Evolutionary conservation across 331 rosid species (phyloP).

Genomic region (Telfairia occidentalis): DNA sequence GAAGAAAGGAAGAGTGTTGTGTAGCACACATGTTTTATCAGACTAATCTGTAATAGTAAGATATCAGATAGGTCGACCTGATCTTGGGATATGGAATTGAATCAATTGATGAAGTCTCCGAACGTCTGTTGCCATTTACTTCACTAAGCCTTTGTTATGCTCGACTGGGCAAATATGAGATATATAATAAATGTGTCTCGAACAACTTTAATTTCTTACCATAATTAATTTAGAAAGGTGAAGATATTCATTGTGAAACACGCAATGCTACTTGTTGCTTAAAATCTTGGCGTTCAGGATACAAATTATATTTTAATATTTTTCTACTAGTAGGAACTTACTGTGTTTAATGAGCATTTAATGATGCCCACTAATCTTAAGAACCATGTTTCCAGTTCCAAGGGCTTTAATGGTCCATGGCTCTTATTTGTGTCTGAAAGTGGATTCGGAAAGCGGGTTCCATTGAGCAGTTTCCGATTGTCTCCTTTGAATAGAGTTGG

Average conservation of each 20-base stretch:
- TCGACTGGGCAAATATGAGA: neutral
- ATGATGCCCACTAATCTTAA: neutral
- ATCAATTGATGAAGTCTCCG: neutral
- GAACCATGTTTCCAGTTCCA: constrained; percentile 31
- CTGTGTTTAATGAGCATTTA: neutral
- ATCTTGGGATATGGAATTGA: neutral
- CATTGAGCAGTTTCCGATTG: constrained; percentile 60
- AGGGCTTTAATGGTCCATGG: constrained; percentile 68
- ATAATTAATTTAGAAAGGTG: neutral
- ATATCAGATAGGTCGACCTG: neutral
- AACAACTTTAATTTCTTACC: neutral
- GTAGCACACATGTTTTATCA: neutral
- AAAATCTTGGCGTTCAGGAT: neutral
- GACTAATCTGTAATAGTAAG: neutral
- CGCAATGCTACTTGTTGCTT: neutral
- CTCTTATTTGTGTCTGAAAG: constrained; percentile 88
- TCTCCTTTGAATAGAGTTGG: constrained; percentile 79
- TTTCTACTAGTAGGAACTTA: neutral
- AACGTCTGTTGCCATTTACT: neutral
- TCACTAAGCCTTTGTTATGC: neutral
- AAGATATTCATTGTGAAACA: neutral
- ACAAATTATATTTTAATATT: neutral
- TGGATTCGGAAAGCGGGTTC: constrained; percentile 93
- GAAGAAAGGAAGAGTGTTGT: neutral
- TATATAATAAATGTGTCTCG: neutral